phyloP scores from a whole-genome alignment of 2,329 filamentous ascomycete species.

The Harringtonia lauricola region DNA sequence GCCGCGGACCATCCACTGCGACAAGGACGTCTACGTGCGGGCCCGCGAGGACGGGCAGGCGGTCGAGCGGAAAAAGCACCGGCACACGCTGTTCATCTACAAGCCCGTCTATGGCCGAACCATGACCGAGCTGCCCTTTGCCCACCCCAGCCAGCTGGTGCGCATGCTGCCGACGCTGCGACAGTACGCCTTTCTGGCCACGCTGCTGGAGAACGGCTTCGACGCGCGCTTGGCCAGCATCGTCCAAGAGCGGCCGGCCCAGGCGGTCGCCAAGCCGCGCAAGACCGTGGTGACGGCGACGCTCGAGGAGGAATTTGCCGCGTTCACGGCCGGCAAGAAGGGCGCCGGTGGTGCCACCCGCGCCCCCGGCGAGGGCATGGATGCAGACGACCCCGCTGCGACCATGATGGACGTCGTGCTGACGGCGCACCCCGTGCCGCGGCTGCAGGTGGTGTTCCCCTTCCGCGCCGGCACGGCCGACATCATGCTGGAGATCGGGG shows the following conservation, averaged over 20 bases:
- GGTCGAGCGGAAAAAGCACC: conserved; percentile 36
- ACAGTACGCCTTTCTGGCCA: conserved; percentile 63
- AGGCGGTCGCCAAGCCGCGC: too few relatives aligned
- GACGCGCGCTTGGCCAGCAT: conserved; percentile 19
- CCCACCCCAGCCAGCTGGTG: conserved; percentile 66
- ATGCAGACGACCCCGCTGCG: too few relatives aligned
- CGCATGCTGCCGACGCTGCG: conserved; percentile 62
- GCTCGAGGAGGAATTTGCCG: conserved; percentile 15
- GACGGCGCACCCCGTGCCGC: conserved; percentile 36
- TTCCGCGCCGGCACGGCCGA: conserved; percentile 35
- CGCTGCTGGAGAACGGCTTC: conserved; percentile 53
- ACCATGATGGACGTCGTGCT: conserved; percentile 38
- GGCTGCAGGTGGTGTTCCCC: conserved; percentile 42
- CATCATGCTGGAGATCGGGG: conserved; percentile 46
- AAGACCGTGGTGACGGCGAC: conserved; percentile 12
- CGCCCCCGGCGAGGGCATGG: background rate
- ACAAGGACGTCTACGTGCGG: conserved; percentile 31
- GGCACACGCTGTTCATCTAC: conserved; percentile 56
- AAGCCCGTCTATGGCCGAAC: conserved; percentile 62
- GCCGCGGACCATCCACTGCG: conserved; percentile 40
- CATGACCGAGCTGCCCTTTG: conserved; percentile 60
- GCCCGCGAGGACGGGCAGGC: too few relatives aligned
- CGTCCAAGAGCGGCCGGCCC: conserved; percentile 10
- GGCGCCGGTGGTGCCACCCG: conserved; percentile 3
- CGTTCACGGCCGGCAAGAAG: conserved; percentile 8